Base-by-base conservation (phyloP, 2,329 filamentous ascomycete genomes). In the Lachnum nothofagi region DNA sequence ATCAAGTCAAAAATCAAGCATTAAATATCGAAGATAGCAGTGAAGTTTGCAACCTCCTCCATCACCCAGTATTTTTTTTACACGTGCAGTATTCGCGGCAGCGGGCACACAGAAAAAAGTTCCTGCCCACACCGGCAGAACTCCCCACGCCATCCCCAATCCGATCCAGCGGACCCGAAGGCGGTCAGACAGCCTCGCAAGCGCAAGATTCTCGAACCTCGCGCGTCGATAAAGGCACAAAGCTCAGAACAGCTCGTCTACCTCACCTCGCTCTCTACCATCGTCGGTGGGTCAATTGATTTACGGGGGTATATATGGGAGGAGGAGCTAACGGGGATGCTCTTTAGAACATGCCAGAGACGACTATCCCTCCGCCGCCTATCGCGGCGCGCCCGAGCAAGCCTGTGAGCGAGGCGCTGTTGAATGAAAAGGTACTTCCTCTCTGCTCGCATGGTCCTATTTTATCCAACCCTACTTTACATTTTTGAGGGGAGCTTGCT, bases 381-480 rank as follows among this genome's bases (percentile, higher is more conserved):
- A n/a, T n/a, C n/a, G 77, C 81, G 57, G 79, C 85, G 70, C 82
- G 88, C 63, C 74, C 81, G 55, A 80, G 72, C 67, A 79, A 80
- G 72, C 91, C 93, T 57, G 86, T 96, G 74, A 97, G 91, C 78
- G 93, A 98, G 78, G 88, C 91, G 67, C 83, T 98, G 65, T 82
- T 98, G 67, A 97, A 97, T 73, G 93, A 98, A 76, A 98, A 98
- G 90, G 93, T 96, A 55, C 46, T 46, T 47, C 27, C 2, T 42
- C 25, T 23, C 27, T 41, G 24, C 23, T 31, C 19, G 10, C 9
- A 9, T 20, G 4, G 20, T 47, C 35, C 7, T n/a, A 12, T 25
- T 16, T 27, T 7, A 24, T n/a, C 23, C 9, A 40, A 19, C 39
- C 2, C n/a, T 12, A 19, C 1, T 17, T n/a, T n/a, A n/a, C 34